Evolutionary conservation across 2,329 filamentous ascomycete species (phyloP).

Genomic region (Aspergillus puulaauensis): DNA sequence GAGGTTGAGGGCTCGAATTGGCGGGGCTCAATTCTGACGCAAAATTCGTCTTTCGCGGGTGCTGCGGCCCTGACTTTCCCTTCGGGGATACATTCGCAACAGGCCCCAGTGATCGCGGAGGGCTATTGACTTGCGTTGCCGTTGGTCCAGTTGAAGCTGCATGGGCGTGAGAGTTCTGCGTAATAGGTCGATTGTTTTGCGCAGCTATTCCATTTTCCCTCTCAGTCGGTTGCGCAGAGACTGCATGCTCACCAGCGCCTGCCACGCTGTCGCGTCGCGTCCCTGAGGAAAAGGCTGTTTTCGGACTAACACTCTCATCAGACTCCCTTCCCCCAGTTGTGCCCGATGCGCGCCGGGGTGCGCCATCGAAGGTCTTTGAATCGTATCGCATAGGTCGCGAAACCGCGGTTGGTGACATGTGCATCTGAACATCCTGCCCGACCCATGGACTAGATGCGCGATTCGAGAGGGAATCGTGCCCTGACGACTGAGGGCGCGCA

Average conservation of each 20-base stretch:
- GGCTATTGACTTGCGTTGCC: slow-evolving; percentile 26
- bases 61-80: slow-evolving; percentile 13
- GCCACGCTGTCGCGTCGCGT: slow-evolving; percentile 31
- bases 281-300: slow-evolving; percentile 51
- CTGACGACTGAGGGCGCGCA: slow-evolving; percentile 38
- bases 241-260: slow-evolving; percentile 26
- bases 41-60: slow-evolving; percentile 26
- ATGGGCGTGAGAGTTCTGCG: slow-evolving; percentile 16
- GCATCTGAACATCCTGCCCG: slow-evolving; percentile 28
- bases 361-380: slow-evolving; percentile 30
- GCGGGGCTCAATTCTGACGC: slow-evolving; percentile 15
- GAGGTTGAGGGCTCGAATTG: slow-evolving; percentile 34
- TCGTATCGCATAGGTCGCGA: slow-evolving; percentile 43
- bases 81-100: slow-evolving; percentile 16
- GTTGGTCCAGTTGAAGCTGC: slow-evolving; percentile 11
- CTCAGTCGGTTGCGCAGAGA: slow-evolving; percentile 23
- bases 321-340: slow-evolving; percentile 66
- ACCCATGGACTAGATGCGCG: slow-evolving; percentile 34
- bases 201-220: slow-evolving; percentile 26
- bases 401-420: slow-evolving; percentile 32
- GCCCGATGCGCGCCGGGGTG: slow-evolving; percentile 42
- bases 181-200: slow-evolving; percentile 23
- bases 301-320: slow-evolving; percentile 75
- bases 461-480: slow-evolving; percentile 34
- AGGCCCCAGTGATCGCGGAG: slow-evolving; percentile 23